phyloP scores from a whole-genome alignment of 192 early-diverging fungal species.

The Rhizoclosmatium globosum region DNA sequence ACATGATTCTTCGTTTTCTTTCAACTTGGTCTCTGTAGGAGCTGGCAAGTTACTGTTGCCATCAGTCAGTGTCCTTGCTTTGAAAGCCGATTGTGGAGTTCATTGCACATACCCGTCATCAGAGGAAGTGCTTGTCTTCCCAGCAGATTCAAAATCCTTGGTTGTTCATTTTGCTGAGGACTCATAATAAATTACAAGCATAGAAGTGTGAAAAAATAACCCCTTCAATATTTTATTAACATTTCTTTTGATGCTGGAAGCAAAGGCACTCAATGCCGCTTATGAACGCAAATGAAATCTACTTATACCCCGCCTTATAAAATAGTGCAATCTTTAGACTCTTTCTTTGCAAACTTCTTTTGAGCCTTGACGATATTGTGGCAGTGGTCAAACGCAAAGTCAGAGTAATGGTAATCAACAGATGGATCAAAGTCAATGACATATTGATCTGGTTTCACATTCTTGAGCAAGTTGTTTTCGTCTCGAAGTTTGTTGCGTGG shows the following conservation, averaged over 20 bases:
- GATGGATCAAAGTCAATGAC: conserved; percentile 15
- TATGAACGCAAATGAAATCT: neutral
- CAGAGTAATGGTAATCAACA: conserved; percentile 13
- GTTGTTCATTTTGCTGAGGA: neutral
- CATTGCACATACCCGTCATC: neutral
- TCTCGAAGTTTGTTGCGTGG: conserved; percentile 25
- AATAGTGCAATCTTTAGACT: neutral
- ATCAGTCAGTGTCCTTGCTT: conserved; percentile 1
- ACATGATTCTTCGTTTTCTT: conserved; percentile 48
- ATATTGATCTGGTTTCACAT: neutral
- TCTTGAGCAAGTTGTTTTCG: conserved; percentile 11
- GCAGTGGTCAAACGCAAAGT: conserved; percentile 32
- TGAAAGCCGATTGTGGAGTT: neutral
- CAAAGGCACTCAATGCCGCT: neutral
- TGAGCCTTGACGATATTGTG: conserved; percentile 21
- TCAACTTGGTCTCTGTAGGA: conserved; percentile 65
- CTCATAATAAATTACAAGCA: no score
- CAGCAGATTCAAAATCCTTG: conserved; percentile 1
- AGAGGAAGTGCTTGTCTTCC: conserved; percentile 1
- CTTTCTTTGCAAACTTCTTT: neutral
- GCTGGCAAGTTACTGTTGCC: conserved; percentile 54
- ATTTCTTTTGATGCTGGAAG: neutral
- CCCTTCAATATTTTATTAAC: neutral
- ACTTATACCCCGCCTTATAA: no score
- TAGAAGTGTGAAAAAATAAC: neutral